These are phyloP conservation scores for Umbelopsis sp. DNA, from an alignment of 371 early-diverging fungal genomes.

Conservation along the genomic window DNA sequence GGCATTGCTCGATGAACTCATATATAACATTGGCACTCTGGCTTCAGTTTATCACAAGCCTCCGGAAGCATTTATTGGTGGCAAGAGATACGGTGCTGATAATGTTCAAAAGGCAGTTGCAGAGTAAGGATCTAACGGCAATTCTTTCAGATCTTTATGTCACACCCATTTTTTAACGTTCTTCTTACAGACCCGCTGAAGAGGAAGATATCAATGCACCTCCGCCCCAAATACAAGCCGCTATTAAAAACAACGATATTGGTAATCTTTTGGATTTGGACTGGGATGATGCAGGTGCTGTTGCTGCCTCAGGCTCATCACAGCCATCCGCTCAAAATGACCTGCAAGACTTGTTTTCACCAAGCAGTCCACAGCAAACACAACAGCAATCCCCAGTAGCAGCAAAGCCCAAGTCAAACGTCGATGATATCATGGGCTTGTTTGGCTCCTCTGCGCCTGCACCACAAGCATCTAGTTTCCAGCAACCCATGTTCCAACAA, in stretches of 20 bases:
- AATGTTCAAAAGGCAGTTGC: constrained; percentile 50
- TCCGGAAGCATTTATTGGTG: constrained; percentile 78
- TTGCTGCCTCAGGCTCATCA: constrained; percentile 28
- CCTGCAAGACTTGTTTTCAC: constrained; percentile 40
- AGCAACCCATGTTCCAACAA: constrained; percentile 16
- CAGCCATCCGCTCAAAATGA: constrained; percentile 19
- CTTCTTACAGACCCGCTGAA: constrained; percentile 39
- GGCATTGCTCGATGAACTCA: constrained; percentile 83
- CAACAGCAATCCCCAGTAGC: constrained; percentile 18
- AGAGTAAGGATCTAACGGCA: constrained; percentile 43
- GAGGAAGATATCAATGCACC: constrained; percentile 61
- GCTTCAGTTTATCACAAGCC: constrained; percentile 95
- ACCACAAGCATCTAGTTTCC: constrained; percentile 2
- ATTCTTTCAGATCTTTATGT: too few species aligned
- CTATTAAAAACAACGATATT: constrained; percentile 60
- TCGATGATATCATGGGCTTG: constrained; percentile 41
- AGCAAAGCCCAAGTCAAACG: constrained; percentile 25
- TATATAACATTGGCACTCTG: constrained; percentile 85
- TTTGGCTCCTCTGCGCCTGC: constrained; percentile 30
- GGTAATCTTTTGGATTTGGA: constrained; percentile 58
- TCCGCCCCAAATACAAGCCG: constrained; percentile 51
- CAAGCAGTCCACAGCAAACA: constrained; percentile 19
- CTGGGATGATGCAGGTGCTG: constrained; percentile 45
- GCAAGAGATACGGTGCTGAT: constrained; percentile 64
- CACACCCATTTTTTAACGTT: too few species aligned